A percentile compares a stretch with the other conserved stretches of the same genome.
phyloP scores from a whole-genome alignment of 139 green algal genomes.

The Asterochloris sp. region DNA sequence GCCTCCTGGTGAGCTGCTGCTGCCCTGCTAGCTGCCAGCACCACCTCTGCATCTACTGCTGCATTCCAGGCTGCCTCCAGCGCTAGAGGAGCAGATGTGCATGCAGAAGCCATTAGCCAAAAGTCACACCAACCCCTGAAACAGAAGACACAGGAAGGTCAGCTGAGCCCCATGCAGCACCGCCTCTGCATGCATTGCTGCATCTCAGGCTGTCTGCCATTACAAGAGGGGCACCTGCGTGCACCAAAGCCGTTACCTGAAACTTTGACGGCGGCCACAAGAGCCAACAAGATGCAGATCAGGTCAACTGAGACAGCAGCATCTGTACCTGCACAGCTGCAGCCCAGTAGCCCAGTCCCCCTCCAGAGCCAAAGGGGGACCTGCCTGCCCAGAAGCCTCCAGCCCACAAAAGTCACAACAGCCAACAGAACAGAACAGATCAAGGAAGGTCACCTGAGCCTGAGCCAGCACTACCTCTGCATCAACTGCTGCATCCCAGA shows the following conservation, averaged over 20 bases:
- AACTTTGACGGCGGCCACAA: not conserved
- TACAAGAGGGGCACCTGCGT: too few relatives aligned
- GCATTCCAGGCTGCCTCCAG: conserved; percentile 12
- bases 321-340: not conserved
- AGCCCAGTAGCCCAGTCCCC: not conserved
- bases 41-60: conserved; percentile 45
- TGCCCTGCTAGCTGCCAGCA: not conserved
- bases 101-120: too few relatives aligned
- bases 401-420: too few relatives aligned
- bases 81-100: conserved; percentile 3
- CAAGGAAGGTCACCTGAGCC: conserved; percentile 17
- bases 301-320: not conserved
- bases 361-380: not conserved
- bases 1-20: too few relatives aligned
- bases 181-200: too few relatives aligned
- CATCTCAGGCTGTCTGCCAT: too few relatives aligned
- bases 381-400: too few relatives aligned
- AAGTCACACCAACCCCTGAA: too few relatives aligned
- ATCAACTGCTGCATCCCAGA: conserved; percentile 28
- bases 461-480: conserved; percentile 34
- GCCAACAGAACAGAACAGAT: not conserved
- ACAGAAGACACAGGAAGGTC: too few relatives aligned
- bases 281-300: not conserved
- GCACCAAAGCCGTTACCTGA: too few relatives aligned
- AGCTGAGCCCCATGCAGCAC: too few relatives aligned